These are phyloP conservation scores for Crithidia mellificae DNA, from an alignment of 208 protist genomes.

Conservation along the genomic window DNA sequence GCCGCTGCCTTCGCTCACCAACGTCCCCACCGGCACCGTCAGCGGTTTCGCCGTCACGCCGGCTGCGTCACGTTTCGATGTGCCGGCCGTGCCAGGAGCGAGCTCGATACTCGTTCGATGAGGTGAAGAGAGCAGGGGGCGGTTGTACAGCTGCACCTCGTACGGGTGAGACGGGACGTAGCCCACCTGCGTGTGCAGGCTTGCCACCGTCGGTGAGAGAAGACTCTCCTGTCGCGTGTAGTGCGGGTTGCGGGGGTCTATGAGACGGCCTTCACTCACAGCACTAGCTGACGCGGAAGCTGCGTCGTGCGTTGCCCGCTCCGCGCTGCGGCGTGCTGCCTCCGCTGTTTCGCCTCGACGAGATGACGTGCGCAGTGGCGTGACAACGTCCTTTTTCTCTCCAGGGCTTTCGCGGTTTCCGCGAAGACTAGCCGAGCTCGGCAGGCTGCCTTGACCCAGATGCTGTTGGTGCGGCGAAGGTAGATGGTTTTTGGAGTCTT, in stretches of 20 bases:
- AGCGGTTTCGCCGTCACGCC: too few relatives aligned
- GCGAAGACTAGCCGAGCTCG: too few relatives aligned
- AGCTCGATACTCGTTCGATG: neutral
- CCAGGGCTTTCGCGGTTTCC: too few relatives aligned
- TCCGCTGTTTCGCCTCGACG: too few relatives aligned
- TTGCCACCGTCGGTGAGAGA: slow-evolving; percentile 5
- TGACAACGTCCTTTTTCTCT: too few relatives aligned
- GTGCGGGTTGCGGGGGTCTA: neutral
- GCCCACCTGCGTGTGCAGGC: neutral
- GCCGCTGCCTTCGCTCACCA: neutral
- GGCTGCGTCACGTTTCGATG: too few relatives aligned
- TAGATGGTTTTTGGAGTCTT: too few relatives aligned
- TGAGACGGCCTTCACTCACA: neutral
- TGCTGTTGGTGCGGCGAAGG: neutral
- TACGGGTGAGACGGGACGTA: slow-evolving; percentile 2
- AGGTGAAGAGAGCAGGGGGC: slow-evolving; percentile 3
- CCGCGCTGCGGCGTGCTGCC: too few relatives aligned
- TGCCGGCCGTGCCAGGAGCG: neutral
- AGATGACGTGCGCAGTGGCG: too few relatives aligned
- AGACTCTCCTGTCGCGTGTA: slow-evolving; percentile 2
- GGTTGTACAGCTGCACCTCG: neutral
- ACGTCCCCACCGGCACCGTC: neutral
- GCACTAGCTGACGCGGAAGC: too few relatives aligned
- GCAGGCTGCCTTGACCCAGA: neutral
- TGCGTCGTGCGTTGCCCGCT: too few relatives aligned